A percentile compares a stretch with the other conserved stretches of the same genome.
Conservation (phyloP, 176 grass and related monocot genomes). For the Calamus simplicifolius region DNA sequence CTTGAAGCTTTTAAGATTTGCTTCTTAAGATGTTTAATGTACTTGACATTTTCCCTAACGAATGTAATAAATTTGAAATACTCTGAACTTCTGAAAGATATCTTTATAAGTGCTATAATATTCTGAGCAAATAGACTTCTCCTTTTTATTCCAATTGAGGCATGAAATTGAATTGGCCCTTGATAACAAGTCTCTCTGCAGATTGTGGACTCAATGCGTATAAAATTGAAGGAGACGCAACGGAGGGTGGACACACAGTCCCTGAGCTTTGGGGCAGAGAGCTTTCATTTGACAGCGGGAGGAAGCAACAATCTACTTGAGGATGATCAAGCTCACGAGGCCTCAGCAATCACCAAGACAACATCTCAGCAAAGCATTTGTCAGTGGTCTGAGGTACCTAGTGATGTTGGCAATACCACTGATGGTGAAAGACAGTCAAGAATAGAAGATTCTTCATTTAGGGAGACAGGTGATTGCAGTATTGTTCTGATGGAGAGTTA, state of each 20-base stretch:
- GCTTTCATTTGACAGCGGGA: slow-evolving; percentile 5
- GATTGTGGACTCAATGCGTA: slow-evolving; percentile 34
- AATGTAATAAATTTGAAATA: no score
- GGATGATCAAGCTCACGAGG: slow-evolving; percentile 39
- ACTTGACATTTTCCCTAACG: no score
- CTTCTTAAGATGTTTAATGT: no score
- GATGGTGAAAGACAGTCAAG: slow-evolving; percentile 39
- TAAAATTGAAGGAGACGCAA: slow-evolving; percentile 13
- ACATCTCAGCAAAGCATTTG: slow-evolving; percentile 85
- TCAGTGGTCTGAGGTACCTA: slow-evolving; percentile 82
- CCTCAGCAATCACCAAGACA: neutral
- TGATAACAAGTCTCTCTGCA: neutral
- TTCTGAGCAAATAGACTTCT: no score
- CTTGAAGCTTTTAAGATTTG: no score
- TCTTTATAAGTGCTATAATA: no score
- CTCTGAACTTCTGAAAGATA: no score
- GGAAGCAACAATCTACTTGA: slow-evolving; percentile 34
- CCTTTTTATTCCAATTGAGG: no score
- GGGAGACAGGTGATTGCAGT: slow-evolving; percentile 34
- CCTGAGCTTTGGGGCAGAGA: slow-evolving; percentile 24
- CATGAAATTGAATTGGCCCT: no score
- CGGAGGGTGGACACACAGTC: slow-evolving; percentile 8
- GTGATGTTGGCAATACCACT: slow-evolving; percentile 47
- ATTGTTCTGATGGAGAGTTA: slow-evolving; percentile 84
- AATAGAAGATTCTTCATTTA: slow-evolving; percentile 31